Evolutionary conservation across 371 early-diverging fungal genomes (phyloP).

Genomic region (Funneliformis caledonium): DNA sequence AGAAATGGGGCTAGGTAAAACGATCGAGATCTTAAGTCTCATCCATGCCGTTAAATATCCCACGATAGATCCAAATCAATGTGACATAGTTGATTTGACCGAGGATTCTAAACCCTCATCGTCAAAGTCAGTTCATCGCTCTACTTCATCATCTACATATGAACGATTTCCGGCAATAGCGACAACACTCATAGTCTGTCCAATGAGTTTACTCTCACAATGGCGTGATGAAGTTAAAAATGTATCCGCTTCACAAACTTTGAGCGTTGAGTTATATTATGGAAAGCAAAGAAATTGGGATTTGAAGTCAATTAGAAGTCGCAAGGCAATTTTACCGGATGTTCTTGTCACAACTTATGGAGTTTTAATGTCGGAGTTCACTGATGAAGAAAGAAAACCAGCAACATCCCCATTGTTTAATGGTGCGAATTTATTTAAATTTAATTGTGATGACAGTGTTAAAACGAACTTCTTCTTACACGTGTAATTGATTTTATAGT

Average conservation of each 20-base stretch:
- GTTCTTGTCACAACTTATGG: background rate
- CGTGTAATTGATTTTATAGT: constrained; percentile 58
- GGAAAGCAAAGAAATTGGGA: constrained; percentile 53
- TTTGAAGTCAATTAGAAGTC: constrained; percentile 34
- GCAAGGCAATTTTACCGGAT: background rate
- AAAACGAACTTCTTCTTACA: constrained; percentile 56
- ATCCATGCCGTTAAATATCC: background rate
- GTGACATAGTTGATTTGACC: background rate
- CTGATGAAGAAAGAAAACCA: constrained; percentile 48
- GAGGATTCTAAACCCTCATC: background rate
- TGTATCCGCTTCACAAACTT: constrained; percentile 52
- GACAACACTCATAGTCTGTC: constrained; percentile 68
- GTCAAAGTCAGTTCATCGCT: background rate
- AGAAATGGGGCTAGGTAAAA: background rate
- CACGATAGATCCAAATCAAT: background rate
- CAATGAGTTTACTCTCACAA: constrained; percentile 68
- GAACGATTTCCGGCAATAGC: background rate
- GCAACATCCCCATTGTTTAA: background rate
- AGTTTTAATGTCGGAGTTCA: background rate
- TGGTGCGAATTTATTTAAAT: constrained; percentile 61
- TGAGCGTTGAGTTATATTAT: constrained; percentile 68
- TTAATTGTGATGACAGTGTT: constrained; percentile 56
- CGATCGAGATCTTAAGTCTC: background rate
- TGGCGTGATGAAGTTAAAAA: constrained; percentile 68
- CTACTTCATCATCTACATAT: background rate